phyloP scores from a whole-genome alignment of 306 rosid genomes.

The Castanea mollissima region DNA sequence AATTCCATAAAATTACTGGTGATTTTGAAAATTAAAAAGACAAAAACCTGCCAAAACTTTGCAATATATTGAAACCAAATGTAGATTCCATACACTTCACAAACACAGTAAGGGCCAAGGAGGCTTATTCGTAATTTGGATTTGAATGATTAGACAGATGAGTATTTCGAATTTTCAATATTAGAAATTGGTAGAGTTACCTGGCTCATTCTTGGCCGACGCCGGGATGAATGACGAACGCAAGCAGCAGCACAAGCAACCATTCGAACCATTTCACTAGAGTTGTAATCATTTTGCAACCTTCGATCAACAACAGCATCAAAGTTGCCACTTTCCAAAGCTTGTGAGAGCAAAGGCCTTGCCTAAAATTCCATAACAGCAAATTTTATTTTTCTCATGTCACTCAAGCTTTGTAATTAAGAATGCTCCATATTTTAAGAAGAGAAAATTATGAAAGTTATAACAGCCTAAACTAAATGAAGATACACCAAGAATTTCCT shows the following conservation, averaged over 20 bases:
- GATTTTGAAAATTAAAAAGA: neutral
- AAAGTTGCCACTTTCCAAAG: constrained; percentile 45
- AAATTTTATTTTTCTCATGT: neutral
- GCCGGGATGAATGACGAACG: constrained; percentile 51
- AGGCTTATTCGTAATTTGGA: neutral
- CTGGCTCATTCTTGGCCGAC: constrained; percentile 67
- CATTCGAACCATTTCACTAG: constrained; percentile 49
- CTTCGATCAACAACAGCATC: constrained; percentile 43
- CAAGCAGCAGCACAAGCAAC: constrained; percentile 57
- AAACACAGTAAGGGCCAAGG: neutral
- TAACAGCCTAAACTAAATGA: neutral
- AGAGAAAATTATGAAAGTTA: neutral
- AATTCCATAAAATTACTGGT: neutral
- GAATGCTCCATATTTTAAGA: neutral
- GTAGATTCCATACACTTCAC: neutral
- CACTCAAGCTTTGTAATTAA: neutral
- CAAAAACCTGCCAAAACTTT: neutral
- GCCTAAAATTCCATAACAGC: constrained; percentile 45
- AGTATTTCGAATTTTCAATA: neutral
- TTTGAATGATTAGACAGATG: neutral
- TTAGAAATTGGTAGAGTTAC: constrained; percentile 19
- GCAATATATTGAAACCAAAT: neutral
- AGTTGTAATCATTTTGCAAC: constrained; percentile 46
- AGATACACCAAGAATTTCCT: no score
- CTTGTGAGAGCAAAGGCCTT: constrained; percentile 62